Evolutionary conservation across 2,329 filamentous ascomycete genomes (phyloP), one percentile per base, ranked within the genome.

Genomic region (Phialocephala sp.): DNA sequence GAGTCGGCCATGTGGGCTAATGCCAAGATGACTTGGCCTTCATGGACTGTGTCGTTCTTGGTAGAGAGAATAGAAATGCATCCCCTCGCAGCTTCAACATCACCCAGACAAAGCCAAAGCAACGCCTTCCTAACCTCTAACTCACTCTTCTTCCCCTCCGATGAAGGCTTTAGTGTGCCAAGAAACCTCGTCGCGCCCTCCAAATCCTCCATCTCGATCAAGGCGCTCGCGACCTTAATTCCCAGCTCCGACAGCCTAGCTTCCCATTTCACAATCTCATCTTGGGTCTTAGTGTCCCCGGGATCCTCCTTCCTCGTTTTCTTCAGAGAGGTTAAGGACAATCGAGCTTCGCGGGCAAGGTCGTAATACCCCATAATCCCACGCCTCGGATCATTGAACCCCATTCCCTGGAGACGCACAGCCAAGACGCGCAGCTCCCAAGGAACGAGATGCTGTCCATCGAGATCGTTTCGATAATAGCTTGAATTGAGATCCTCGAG

Each of bases 301-400:
- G 5, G 36, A 15, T 14, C 12, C 35, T 60, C 63, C 0, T 39
- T 43, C 12, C 59, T 39, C 11, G 41, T 59, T 61, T 77, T 76
- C 14, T 76, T 79, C 0, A 86, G 83, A 37, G 79, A 81, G 20
- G 80, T 78, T 5, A 92, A 81, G 64, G 85, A 84, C 1, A 82
- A 80, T 20, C 93, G 84, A 1, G 92, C 92, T 77, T 97, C 93
- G 9, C 91, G 80, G 0, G 90, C 93, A 1, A 98, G 84, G 68
- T 97, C 93, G 76, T 97, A 97, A 76, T 97, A 92, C 54, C 91
- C 91, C 84, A 95, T 94, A 64, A 99, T 89, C 3, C 92, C 91
- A 67, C 94, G 85, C 4, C 94, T 85, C 59, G 89, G 87, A 78
- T 99, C 95, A 4, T 90, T 90, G 69, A 95, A 96, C 0, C 92